A percentile compares a stretch with the other conserved stretches of the same genome.
phyloP scores from a whole-genome alignment of 805 yeast species.

The Trichomonascus vanleenenianus region DNA sequence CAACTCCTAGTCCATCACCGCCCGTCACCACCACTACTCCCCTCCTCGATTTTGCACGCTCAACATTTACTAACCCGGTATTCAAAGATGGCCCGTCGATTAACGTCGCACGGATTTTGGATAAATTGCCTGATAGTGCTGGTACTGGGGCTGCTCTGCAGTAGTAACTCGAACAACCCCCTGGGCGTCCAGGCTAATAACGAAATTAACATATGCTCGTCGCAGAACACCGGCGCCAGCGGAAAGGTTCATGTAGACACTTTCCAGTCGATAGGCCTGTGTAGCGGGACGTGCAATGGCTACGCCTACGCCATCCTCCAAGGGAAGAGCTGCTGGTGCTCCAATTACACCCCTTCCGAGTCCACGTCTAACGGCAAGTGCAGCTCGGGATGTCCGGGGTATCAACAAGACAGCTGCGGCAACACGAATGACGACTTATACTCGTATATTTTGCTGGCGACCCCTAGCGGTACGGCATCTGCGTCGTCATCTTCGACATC shows the following conservation, averaged over 20 bases:
- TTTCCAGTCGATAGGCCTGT: constrained; percentile 44
- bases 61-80: too few species aligned
- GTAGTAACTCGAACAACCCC: background rate
- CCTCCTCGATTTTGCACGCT: too few species aligned
- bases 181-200: background rate
- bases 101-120: too few species aligned
- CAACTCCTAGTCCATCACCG: too few species aligned
- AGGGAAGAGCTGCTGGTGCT: constrained; percentile 53
- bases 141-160: too few species aligned
- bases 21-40: too few species aligned
- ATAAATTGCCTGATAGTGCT: too few species aligned
- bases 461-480: constrained; percentile 27
- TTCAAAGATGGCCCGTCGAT: too few species aligned
- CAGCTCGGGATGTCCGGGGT: constrained; percentile 38
- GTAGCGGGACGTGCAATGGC: constrained; percentile 41
- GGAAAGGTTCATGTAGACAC: constrained; percentile 15
- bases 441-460: constrained; percentile 43
- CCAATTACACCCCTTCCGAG: constrained; percentile 41
- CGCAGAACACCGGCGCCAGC: constrained; percentile 33
- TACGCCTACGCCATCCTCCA: constrained; percentile 48
- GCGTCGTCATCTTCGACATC: constrained; percentile 13
- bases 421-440: constrained; percentile 36
- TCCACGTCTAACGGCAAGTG: constrained; percentile 32
- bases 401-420: constrained; percentile 38
- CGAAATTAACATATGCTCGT: constrained; percentile 28